A percentile compares a stretch with the other conserved stretches of the same genome.
These are phyloP conservation scores for Sporobolomyces phaffii DNA, from an alignment of 768 basidiomycete species.

Conservation along the genomic window DNA sequence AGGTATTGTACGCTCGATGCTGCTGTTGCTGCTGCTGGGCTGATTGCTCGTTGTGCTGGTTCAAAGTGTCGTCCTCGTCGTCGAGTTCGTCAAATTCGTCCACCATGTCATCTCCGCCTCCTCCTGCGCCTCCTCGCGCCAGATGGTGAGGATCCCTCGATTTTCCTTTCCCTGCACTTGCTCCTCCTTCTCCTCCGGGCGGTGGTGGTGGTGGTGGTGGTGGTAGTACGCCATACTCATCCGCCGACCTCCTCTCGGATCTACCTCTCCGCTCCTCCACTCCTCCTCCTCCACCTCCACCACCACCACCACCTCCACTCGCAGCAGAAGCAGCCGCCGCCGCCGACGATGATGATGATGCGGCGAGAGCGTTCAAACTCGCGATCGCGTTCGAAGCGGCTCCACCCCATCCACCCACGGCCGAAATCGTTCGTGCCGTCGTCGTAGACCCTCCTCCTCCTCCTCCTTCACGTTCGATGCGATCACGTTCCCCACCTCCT, in stretches of 20 bases:
- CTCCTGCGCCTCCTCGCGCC: no score
- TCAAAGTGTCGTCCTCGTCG: constrained; percentile 14
- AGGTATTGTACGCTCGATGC: no score
- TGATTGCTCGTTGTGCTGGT: no score
- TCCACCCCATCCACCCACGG: constrained; percentile 3
- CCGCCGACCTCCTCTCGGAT: constrained; percentile 29
- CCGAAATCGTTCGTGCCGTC: no score
- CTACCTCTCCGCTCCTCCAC: constrained; percentile 29
- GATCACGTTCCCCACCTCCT: no score
- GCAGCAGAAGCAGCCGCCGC: not conserved
- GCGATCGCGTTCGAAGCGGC: constrained; percentile 12
- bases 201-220: no score
- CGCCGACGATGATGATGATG: not conserved
- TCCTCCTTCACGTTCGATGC: no score
- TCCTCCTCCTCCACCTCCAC: not conserved
- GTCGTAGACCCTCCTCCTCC: no score
- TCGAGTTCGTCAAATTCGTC: constrained; percentile 34
- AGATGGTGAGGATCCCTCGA: not conserved
- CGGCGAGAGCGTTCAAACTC: not conserved
- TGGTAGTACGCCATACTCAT: no score
- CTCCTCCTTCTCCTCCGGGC: no score
- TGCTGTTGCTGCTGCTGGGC: no score
- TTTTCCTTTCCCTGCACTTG: no score
- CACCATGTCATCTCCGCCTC: constrained; percentile 13
- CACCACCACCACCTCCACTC: not conserved